Base-by-base conservation (phyloP, 495 filamentous ascomycete species). In the Apiosordaria backusii region DNA sequence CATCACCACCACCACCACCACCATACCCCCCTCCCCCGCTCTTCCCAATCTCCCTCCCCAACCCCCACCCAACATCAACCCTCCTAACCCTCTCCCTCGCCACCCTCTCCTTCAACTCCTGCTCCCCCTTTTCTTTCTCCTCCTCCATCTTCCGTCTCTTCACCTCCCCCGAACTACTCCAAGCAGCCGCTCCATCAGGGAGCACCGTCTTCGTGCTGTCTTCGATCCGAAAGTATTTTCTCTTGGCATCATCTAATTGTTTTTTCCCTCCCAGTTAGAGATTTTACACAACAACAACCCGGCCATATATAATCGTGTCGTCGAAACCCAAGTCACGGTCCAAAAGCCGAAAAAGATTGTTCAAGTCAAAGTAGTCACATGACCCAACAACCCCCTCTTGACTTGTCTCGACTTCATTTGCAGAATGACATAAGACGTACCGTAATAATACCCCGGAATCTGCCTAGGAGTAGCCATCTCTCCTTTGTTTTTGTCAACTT, bases 191-290 rank as follows among this genome's bases (percentile, higher is more conserved):
- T 82, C 76, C 53, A 85, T 74, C 53, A 22, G 19, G 23, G 6
- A 57, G 21, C 23, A 57, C 53, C 23, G 19, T 21, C 53, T 6
- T 60, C 4, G 15, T 25, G 57, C 57, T 25, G 10, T 27, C 22
- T 23, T 29, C 23, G 5, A 60, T 55, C 62, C 78, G 80, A 72
- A 84, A 86, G 70, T 84, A 85, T 19, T 79, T 81, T 23, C 70
- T 64, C 67, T 78, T 83, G 18, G 69, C 73, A 4, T 67, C 19
- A 61, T 85, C 83, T 83, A 57, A 10, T 0, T 23, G 5, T 35
- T 10, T 10, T 35, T 35, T 10, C 29, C 3, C 50, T n/a, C 50
- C 16, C 50, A 54, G 29, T 18, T 45, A 29, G 22, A 35, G 3
- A 35, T 35, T 35, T n/a, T n/a, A n/a, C n/a, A n/a, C n/a, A n/a